Evolutionary conservation across 164 flowering plant genomes (phyloP).

Genomic region (Nymphaea thermarum): DNA sequence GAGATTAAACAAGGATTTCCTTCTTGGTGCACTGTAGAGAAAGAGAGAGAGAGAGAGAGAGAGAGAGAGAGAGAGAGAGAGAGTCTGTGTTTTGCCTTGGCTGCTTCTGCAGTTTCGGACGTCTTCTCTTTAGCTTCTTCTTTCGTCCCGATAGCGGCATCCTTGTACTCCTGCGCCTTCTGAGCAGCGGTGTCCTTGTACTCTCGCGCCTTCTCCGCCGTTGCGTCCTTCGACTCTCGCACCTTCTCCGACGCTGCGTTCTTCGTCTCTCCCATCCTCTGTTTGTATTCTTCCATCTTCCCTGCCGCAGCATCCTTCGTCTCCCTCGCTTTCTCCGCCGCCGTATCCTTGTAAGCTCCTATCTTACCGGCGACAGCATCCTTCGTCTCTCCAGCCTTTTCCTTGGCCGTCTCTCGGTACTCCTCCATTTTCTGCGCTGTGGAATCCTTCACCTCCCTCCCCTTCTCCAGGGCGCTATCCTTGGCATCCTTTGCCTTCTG

Average conservation of each 20-base stretch:
- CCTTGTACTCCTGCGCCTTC: constrained; percentile 51
- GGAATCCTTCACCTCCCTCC: too few species aligned
- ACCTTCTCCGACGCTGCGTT: constrained; percentile 11
- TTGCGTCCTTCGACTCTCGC: too few species aligned
- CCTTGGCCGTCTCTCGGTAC: too few species aligned
- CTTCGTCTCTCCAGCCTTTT: too few species aligned
- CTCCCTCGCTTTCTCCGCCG: constrained; percentile 12
- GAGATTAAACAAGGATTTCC: background rate
- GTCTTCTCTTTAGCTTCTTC: constrained; percentile 44
- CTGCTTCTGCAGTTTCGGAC: constrained; percentile 22
- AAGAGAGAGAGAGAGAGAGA: too few species aligned
- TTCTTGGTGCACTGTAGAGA: too few species aligned
- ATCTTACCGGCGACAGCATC: background rate
- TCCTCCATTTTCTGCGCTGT: too few species aligned
- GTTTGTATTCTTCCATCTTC: constrained; percentile 23
- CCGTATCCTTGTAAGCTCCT: constrained; percentile 9
- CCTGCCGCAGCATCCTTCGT: constrained; percentile 15
- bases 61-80: too few species aligned
- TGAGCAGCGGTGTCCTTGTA: constrained; percentile 50
- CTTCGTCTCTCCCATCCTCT: constrained; percentile 21
- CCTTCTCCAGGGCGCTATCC: too few species aligned
- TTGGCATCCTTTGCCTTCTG: too few species aligned
- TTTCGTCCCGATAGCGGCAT: constrained; percentile 43
- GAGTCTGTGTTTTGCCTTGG: constrained; percentile 16
- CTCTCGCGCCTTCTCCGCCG: constrained; percentile 25